Conservation (phyloP, 1,139 yeast genomes). For the Lodderomyces beijingensis region DNA sequence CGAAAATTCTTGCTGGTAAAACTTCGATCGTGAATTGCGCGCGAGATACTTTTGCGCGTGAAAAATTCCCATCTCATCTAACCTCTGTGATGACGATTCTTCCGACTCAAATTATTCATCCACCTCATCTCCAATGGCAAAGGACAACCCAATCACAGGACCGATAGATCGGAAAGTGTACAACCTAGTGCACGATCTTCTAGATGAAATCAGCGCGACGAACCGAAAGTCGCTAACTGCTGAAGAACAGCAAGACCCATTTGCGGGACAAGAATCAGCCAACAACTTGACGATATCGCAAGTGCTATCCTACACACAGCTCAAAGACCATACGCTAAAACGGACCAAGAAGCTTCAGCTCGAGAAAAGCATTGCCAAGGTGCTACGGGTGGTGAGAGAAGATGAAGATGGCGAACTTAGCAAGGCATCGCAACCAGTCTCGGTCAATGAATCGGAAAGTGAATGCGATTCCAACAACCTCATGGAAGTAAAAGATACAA, state of each 20-base stretch:
- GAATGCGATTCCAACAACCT: conserved; percentile 27
- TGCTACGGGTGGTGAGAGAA: conserved; percentile 41
- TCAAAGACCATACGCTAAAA: conserved; percentile 59
- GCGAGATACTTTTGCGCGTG: no score
- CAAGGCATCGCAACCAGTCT: conserved; percentile 5
- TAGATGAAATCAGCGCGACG: conserved; percentile 49
- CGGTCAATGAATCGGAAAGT: conserved; percentile 23
- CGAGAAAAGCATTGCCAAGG: conserved; percentile 56
- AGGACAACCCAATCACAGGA: conserved; percentile 16
- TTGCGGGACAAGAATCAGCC: conserved; percentile 52
- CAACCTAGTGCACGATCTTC: conserved; percentile 44
- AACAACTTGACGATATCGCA: conserved; percentile 50
- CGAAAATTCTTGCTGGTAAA: no score
- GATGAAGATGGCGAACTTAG: conserved; percentile 40
- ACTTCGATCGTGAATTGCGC: no score
- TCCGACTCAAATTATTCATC: no score
- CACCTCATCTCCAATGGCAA: no score
- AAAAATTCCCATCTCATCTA: no score
- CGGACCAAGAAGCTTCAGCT: conserved; percentile 57
- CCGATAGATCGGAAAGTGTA: conserved; percentile 48
- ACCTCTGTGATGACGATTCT: no score
- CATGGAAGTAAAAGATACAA: conserved; percentile 58
- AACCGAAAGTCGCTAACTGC: conserved; percentile 25
- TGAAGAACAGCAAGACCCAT: conserved; percentile 29
- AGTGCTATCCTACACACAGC: conserved; percentile 50